A percentile compares a stretch with the other conserved stretches of the same genome.
phyloP scores from a whole-genome alignment of 2,329 filamentous ascomycete genomes.

The Gnomoniopsis smithogilvyi region DNA sequence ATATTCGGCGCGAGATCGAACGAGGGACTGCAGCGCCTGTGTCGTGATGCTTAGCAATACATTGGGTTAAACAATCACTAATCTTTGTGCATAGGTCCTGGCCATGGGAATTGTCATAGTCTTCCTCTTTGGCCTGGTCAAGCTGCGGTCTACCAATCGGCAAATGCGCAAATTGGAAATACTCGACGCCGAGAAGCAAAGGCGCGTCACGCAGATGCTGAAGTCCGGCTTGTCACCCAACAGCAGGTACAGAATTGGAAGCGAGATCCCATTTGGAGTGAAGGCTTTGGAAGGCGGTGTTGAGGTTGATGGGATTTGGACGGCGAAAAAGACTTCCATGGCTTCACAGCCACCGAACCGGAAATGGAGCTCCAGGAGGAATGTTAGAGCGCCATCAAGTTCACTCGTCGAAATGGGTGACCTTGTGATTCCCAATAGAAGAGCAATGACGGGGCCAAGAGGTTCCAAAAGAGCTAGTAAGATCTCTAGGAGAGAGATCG shows the following conservation, averaged over 20 bases:
- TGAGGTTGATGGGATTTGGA: constrained; percentile 82
- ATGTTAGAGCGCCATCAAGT: constrained; percentile 9
- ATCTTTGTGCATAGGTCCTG: constrained; percentile 55
- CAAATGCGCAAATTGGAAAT: constrained; percentile 54
- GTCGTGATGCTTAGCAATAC: constrained; percentile 16
- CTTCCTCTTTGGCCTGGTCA: constrained; percentile 64
- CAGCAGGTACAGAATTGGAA: constrained; percentile 26
- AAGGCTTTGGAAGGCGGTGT: constrained; percentile 80
- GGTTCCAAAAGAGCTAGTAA: constrained; percentile 5
- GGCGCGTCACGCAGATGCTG: constrained; percentile 49
- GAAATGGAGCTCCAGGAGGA: constrained; percentile 17
- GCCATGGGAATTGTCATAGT: constrained; percentile 68
- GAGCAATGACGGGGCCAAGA: not conserved
- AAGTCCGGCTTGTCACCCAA: constrained; percentile 47
- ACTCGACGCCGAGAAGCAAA: constrained; percentile 64
- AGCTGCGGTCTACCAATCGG: constrained; percentile 62
- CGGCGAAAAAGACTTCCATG: constrained; percentile 51
- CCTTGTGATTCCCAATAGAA: not conserved
- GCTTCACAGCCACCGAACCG: constrained; percentile 12
- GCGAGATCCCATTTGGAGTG: constrained; percentile 80
- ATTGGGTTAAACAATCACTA: not conserved
- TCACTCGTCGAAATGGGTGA: constrained; percentile 3
- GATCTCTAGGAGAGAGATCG: constrained; percentile 12
- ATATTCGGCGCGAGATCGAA: not conserved
- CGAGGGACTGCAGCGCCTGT: not conserved